Conservation (phyloP, 129 eudicot species). For the sunflower (Helianthus annuus) region HanXRQr2.0-SUNRISE NC_035443.2:189235653-189236152, state of each 20-base stretch:
- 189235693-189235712: slow-evolving; percentile 44
- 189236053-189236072: slow-evolving; percentile 31
- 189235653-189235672: slow-evolving; percentile 51
- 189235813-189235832: neutral
- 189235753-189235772: slow-evolving; percentile 53
- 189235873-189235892: neutral
- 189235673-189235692: slow-evolving; percentile 46
- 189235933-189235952: slow-evolving; percentile 52
- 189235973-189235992: slow-evolving; percentile 24
- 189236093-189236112: slow-evolving; percentile 46
- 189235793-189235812: slow-evolving; percentile 46
- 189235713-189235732: slow-evolving; percentile 34
- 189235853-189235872: no score
- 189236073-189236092: slow-evolving; percentile 25
- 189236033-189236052: slow-evolving; percentile 38
- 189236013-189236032: slow-evolving; percentile 62
- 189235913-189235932: slow-evolving; percentile 45
- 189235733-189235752: slow-evolving; percentile 52
- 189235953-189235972: slow-evolving; percentile 5
- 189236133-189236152: slow-evolving; percentile 63
- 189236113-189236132: slow-evolving; percentile 48
- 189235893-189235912: slow-evolving; percentile 37
- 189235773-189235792: slow-evolving; percentile 46
- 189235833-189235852: no score
- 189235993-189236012: slow-evolving; percentile 49